A percentile compares a stretch with the other conserved stretches of the same genome.
Evolutionary conservation across 768 basidiomycete species (phyloP).

Genomic region (Suillus bovinus): DNA sequence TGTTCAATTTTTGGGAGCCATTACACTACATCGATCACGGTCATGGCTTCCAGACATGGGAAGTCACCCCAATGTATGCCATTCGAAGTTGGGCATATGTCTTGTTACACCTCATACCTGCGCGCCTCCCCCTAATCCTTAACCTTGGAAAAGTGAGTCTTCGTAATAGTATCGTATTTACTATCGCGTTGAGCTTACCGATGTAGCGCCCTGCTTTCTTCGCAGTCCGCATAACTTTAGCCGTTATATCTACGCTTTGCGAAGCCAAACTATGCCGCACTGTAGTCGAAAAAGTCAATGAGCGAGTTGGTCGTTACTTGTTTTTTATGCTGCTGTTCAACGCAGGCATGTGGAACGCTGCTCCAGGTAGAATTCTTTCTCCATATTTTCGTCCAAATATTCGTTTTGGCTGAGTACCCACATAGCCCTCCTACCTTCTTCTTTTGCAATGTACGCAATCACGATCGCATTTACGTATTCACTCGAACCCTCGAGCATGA

Average conservation of each 20-base stretch:
- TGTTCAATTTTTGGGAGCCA: conserved; percentile 99
- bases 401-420: conserved; percentile 13
- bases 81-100: conserved; percentile 96
- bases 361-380: conserved; percentile 57
- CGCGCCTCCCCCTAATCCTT: conserved; percentile 56
- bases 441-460: conserved; percentile 91
- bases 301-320: conserved; percentile 90
- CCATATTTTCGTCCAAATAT: background rate
- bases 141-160: conserved; percentile 70
- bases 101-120: conserved; percentile 71
- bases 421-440: conserved; percentile 89
- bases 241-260: conserved; percentile 66
- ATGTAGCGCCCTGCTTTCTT: conserved; percentile 86
- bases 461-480: conserved; percentile 77
- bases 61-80: conserved; percentile 87
- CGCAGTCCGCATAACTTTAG: conserved; percentile 78
- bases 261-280: conserved; percentile 85
- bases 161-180: background rate
- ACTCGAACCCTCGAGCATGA: conserved; percentile 54
- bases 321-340: conserved; percentile 84
- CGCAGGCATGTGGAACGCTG: conserved; percentile 94
- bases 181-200: conserved; percentile 12
- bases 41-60: conserved; percentile 97
- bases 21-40: conserved; percentile 88
- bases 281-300: conserved; percentile 80